Percentiles rank a stretch among this genome's conserved stretches.
Conservation (phyloP, 176 grass and related monocot genomes). For the Pharus latifolius region DNA sequence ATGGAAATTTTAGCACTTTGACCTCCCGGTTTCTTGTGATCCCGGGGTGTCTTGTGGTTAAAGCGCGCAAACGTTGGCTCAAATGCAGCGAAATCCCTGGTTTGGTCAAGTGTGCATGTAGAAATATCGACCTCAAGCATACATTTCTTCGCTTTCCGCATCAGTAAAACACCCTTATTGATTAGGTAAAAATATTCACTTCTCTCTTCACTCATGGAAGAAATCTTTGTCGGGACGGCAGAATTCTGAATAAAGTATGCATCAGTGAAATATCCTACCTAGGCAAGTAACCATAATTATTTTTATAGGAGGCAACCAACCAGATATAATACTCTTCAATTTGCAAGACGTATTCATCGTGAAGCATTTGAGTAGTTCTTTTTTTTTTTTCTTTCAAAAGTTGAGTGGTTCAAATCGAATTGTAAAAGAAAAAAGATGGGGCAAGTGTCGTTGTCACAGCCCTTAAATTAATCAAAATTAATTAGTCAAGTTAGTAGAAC, state of each 20-base stretch:
- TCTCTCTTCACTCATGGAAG: background rate
- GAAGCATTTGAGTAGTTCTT: no score
- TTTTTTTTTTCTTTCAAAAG: no score
- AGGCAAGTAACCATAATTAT: no score
- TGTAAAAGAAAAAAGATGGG: background rate
- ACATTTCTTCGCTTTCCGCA: no score
- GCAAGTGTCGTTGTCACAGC: background rate
- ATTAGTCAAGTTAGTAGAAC: no score
- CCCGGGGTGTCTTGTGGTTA: background rate
- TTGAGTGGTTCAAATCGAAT: background rate
- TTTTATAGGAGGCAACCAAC: no score
- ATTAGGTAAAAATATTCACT: no score
- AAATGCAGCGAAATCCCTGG: background rate
- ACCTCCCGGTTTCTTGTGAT: slow-evolving; percentile 1
- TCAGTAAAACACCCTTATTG: no score
- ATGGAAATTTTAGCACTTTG: background rate
- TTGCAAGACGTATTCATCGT: background rate
- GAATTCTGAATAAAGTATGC: background rate
- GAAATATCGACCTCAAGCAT: no score
- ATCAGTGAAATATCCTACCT: background rate
- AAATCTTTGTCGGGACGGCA: background rate
- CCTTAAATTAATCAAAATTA: background rate
- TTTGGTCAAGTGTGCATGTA: background rate
- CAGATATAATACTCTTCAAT: background rate
- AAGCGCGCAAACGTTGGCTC: background rate